These are phyloP conservation scores for Metschnikowia matae DNA, from an alignment of 805 yeast genomes.

Conservation along the genomic window DNA sequence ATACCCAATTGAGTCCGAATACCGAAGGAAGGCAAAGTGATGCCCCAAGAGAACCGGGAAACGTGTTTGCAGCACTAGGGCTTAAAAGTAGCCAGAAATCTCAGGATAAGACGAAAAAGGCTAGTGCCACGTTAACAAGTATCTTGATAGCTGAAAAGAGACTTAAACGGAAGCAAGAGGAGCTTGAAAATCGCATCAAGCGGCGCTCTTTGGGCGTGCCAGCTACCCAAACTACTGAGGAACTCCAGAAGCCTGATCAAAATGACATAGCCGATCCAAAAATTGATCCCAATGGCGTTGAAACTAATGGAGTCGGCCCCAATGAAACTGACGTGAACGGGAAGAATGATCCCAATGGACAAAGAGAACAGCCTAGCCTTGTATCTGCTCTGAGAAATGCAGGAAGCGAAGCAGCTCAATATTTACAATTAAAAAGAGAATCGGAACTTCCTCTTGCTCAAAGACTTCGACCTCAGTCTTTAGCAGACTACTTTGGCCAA, in stretches of 20 bases:
- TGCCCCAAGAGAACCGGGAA: constrained; percentile 6
- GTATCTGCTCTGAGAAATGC: too few species aligned
- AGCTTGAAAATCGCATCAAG: constrained; percentile 11
- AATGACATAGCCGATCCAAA: too few species aligned
- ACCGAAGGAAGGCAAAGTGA: background rate
- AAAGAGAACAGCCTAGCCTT: too few species aligned
- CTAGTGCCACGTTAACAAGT: constrained; percentile 30
- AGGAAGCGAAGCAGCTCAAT: background rate
- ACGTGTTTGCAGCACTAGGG: constrained; percentile 35
- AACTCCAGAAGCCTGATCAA: background rate
- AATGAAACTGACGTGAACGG: too few species aligned
- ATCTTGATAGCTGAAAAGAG: constrained; percentile 33
- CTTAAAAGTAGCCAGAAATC: constrained; percentile 27
- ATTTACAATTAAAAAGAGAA: constrained; percentile 16
- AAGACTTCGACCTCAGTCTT: constrained; percentile 33
- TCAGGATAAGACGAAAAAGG: constrained; percentile 20
- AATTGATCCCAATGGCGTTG: too few species aligned
- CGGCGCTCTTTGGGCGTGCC: background rate
- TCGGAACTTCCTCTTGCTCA: constrained; percentile 37
- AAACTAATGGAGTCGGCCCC: too few species aligned
- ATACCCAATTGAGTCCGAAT: background rate
- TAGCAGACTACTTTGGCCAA: constrained; percentile 41
- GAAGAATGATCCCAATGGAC: too few species aligned
- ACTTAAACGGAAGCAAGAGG: constrained; percentile 18
- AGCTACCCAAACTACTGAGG: background rate